phyloP scores from a whole-genome alignment of 2,329 filamentous ascomycete genomes.

The Mycosphaerella arachidis region DNA sequence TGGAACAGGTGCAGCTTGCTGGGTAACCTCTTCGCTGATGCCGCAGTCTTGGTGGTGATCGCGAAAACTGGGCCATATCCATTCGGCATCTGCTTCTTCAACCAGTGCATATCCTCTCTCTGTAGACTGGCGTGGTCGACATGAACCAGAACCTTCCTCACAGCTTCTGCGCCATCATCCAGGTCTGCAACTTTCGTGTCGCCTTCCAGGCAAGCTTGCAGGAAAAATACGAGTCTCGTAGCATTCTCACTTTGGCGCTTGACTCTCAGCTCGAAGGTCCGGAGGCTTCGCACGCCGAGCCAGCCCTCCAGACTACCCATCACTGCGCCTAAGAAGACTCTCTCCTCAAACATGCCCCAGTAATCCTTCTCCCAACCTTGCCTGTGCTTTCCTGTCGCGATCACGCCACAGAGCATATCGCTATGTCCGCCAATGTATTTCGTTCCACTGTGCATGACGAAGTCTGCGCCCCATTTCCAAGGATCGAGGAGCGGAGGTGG shows the following conservation, averaged over 20 bases:
- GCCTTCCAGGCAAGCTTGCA: conserved; percentile 49
- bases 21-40: conserved; percentile 64
- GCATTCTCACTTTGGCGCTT: conserved; percentile 70
- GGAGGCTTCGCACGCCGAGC: conserved; percentile 79
- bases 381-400: conserved; percentile 55
- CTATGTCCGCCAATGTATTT: conserved; percentile 97
- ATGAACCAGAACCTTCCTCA: conserved; percentile 54
- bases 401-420: conserved; percentile 83
- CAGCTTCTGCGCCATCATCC: conserved; percentile 39
- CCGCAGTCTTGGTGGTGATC: conserved; percentile 59
- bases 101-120: conserved; percentile 61
- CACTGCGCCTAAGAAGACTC: conserved; percentile 73
- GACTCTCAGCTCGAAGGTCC: conserved; percentile 81
- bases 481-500: conserved; percentile 87
- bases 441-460: conserved; percentile 87
- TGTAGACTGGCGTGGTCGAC: conserved; percentile 80
- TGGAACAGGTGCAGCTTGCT: conserved; percentile 79
- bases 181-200: conserved; percentile 7
- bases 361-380: conserved; percentile 50
- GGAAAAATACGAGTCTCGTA: conserved; percentile 65
- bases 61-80: conserved; percentile 88
- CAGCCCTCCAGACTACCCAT: conserved; percentile 90
- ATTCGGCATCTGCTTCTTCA: conserved; percentile 81
- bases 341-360: conserved; percentile 59
- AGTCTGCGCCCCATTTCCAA: conserved; percentile 73